Percentiles rank a stretch among this genome's conserved stretches.
Conservation (phyloP, 805 yeast genomes). For the Naumovozyma baii region DNA sequence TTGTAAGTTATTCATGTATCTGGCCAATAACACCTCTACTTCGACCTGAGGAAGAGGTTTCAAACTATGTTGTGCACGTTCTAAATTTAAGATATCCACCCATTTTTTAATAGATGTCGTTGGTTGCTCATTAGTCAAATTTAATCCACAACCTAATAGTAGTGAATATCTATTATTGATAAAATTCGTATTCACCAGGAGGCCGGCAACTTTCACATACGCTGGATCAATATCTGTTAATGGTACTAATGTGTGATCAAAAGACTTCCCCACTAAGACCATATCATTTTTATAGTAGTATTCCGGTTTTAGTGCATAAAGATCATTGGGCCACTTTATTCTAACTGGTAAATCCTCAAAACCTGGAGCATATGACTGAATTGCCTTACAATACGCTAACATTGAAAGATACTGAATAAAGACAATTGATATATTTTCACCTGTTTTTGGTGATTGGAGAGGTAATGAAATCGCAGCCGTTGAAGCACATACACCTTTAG, state of each 20-base stretch:
- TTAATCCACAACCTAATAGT: conserved; percentile 81
- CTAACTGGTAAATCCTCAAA: conserved; percentile 69
- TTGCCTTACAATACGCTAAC: conserved; percentile 73
- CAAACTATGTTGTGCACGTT: conserved; percentile 36
- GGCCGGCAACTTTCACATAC: conserved; percentile 73
- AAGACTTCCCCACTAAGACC: conserved; percentile 14
- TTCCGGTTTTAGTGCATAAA: conserved; percentile 66
- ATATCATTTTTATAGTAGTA: conserved; percentile 31
- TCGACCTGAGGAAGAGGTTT: conserved; percentile 38
- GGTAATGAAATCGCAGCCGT: conserved; percentile 57
- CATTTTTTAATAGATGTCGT: conserved; percentile 79
- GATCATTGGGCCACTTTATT: conserved; percentile 95
- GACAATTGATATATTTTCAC: conserved; percentile 51
- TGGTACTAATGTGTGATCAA: conserved; percentile 28
- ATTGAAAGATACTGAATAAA: conserved; percentile 81
- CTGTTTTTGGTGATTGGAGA: conserved; percentile 33
- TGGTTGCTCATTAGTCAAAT: conserved; percentile 78
- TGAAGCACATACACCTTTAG: conserved; percentile 80
- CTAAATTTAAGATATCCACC: conserved; percentile 48
- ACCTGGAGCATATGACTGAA: conserved; percentile 49
- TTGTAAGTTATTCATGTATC: conserved; percentile 55
- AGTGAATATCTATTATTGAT: conserved; percentile 50
- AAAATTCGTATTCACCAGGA: conserved; percentile 70
- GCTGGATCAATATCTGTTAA: conserved; percentile 50
- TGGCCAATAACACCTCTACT: conserved; percentile 42